Base-by-base conservation (phyloP, 192 early-diverging fungal species). In the Thoreauomyces humboldtii region DNA sequence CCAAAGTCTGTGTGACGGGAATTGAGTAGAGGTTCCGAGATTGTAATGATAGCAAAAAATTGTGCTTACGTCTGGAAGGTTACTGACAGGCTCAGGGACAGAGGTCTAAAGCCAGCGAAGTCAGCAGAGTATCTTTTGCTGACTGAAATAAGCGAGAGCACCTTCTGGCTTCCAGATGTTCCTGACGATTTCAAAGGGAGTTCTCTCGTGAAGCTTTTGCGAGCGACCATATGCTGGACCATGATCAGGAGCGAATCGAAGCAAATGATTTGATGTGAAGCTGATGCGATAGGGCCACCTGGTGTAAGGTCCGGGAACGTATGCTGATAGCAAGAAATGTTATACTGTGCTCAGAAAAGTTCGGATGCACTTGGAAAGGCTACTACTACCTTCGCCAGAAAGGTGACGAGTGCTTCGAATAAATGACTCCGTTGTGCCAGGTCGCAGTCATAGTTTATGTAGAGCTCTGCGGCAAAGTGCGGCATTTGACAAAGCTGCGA, bases 361-460 rank as follows among this genome's bases (percentile, higher is more conserved):
- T 22, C 53, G 19, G 22, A 48, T 24, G 21, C 11, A 59, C 17
- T 27, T 41, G 37, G 11, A 41, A 22, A 43, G 27, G 52, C 38
- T 17, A 73, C 11, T 1, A 41, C 61, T 73, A 89, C 88, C 81
- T 82, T 88, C 48, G 85, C 85, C 56, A 92, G 79, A 57, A 93
- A 92, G 54, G 81, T 73, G 27, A 94, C 72, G 31, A 92, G 63
- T 22, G 92, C 90, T 65, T 96, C 92, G 82, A 91, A 98, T 51
- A 98, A 76, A 73, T 96, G 88, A 42, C 86, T 85, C 41, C 52
- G 72, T 41, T 86, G 84, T 35, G 87, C 77, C 63, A 90, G 56
- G 61, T 94, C 89, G 56, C 92, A 91, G 72, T 99, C 97, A 71
- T 91, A 96, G 72, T 95, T 92, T 53, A 94, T 84, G 87, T 93